phyloP scores from a whole-genome alignment of 208 protist genomes.

The Wallacemonas collosoma region DNA sequence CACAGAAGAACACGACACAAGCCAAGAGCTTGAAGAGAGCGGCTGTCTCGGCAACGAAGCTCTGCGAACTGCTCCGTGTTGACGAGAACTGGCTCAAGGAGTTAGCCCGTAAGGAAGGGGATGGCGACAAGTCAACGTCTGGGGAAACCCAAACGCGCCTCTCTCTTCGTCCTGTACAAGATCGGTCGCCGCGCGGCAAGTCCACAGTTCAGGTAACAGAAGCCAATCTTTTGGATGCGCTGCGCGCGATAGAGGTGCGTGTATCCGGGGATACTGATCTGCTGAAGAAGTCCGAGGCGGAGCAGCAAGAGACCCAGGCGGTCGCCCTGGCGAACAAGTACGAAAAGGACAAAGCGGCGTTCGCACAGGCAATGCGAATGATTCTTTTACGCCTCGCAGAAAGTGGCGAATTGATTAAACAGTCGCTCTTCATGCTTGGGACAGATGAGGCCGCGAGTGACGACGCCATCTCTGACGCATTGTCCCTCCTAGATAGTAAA shows the following conservation, averaged over 20 bases:
- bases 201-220: slow-evolving; percentile 37
- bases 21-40: slow-evolving; percentile 37
- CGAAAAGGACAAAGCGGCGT: slow-evolving; percentile 52
- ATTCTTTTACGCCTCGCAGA: slow-evolving; percentile 61
- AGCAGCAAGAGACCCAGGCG: slow-evolving; percentile 41
- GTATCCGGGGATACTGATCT: slow-evolving; percentile 35
- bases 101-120: slow-evolving; percentile 21
- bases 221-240: slow-evolving; percentile 48
- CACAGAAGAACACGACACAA: slow-evolving; percentile 34
- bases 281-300: slow-evolving; percentile 26
- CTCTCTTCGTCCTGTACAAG: slow-evolving; percentile 19
- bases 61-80: slow-evolving; percentile 13
- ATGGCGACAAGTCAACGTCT: slow-evolving; percentile 1
- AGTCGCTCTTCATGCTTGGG: slow-evolving; percentile 68
- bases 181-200: slow-evolving; percentile 10
- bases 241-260: slow-evolving; percentile 45
- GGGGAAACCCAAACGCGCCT: background rate
- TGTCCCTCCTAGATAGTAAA: slow-evolving; percentile 23
- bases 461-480: slow-evolving; percentile 66
- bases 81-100: slow-evolving; percentile 21
- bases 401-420: slow-evolving; percentile 61
- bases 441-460: slow-evolving; percentile 76
- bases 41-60: slow-evolving; percentile 14
- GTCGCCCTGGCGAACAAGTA: slow-evolving; percentile 33
- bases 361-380: slow-evolving; percentile 61